Percentiles rank a stretch among this genome's conserved stretches.
These are phyloP conservation scores for Hyaloscypha variabilis DNA, from an alignment of 495 filamentous ascomycete species.

Conservation along the genomic window DNA sequence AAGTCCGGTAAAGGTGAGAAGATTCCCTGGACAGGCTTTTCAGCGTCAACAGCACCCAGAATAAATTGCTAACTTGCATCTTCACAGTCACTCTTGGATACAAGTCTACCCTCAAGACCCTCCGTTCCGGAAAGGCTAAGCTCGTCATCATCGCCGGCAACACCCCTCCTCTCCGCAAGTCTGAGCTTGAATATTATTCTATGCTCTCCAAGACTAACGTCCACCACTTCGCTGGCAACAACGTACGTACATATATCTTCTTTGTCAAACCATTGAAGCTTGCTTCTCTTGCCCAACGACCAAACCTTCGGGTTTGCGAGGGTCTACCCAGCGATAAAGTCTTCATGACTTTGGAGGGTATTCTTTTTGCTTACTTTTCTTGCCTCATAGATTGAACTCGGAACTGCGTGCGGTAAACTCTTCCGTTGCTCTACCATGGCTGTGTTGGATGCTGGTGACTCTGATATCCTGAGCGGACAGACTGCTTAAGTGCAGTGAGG, in stretches of 20 bases:
- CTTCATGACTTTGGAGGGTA: constrained; percentile 85
- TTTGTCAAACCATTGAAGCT: constrained; percentile 17
- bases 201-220: constrained; percentile 93
- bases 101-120: constrained; percentile 94
- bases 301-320: constrained; percentile 27
- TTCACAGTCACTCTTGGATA: constrained; percentile 78
- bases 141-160: constrained; percentile 86
- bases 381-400: constrained; percentile 82
- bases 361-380: constrained; percentile 46
- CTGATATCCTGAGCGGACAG: constrained; percentile 84
- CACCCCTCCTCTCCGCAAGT: constrained; percentile 94
- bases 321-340: constrained; percentile 79
- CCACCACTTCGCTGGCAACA: constrained; percentile 96
- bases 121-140: constrained; percentile 84
- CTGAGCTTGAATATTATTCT: constrained; percentile 87
- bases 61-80: constrained; percentile 16
- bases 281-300: constrained; percentile 28
- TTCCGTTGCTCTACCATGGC: constrained; percentile 92
- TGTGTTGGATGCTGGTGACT: constrained; percentile 96
- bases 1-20: constrained; percentile 85
- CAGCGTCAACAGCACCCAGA: constrained; percentile 1
- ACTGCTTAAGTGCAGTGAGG: constrained; percentile 49
- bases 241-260: constrained; percentile 65
- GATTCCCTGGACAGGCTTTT: constrained; percentile 8
- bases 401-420: constrained; percentile 91